Base-by-base conservation (phyloP, 805 yeast genomes). In the Cyberlindnera galapagoensis region DNA sequence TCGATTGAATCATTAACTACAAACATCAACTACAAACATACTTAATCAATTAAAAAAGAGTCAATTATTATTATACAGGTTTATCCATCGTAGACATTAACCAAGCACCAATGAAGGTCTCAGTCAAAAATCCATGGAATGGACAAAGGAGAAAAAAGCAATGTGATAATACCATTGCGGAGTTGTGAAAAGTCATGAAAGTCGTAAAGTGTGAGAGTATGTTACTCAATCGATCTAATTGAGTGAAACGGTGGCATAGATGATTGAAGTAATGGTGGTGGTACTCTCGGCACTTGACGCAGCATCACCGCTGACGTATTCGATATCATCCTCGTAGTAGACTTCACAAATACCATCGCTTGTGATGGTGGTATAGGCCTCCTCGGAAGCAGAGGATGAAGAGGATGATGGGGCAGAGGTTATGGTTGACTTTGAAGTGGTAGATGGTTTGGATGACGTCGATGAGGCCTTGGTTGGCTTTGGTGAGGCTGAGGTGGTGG, bases 251-350 rank as follows among this genome's bases (percentile, higher is more conserved):
- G 56, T 51, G 16, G 39, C 34, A 25, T 47, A 47, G 9, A 49
- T 40, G 13, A 36, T 36, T 21, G 37, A 47, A 4, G 52, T 46
- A 32, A 51, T 38, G 7, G 56, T 51, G 3, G 52, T 47, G 2
- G 56, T 52, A 3, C 46, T 38, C 23, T 42, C 38, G 18, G 54
- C 56, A 37, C 54, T 47, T 14, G 30, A 10, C n/a, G 56, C 53
- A 23, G 40, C 56, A 8, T 42, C 12, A 6, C 56, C 56, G 36
- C 51, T 46, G 35, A 50, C 52, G 30, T 47, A 52, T 17, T 35
- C 42, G 15, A 30, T 28, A 8, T 40, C 44, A 18, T 35, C 33
- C 14, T 31, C 44, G 31, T 44, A 45, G 40, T 50, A 50, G 11
- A 52, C 37, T 13, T 47, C 49, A 40, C 56, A 52, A 13, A 49